phyloP scores from a whole-genome alignment of 2,329 filamentous ascomycete species.

The Tolypocladium album region DNA sequence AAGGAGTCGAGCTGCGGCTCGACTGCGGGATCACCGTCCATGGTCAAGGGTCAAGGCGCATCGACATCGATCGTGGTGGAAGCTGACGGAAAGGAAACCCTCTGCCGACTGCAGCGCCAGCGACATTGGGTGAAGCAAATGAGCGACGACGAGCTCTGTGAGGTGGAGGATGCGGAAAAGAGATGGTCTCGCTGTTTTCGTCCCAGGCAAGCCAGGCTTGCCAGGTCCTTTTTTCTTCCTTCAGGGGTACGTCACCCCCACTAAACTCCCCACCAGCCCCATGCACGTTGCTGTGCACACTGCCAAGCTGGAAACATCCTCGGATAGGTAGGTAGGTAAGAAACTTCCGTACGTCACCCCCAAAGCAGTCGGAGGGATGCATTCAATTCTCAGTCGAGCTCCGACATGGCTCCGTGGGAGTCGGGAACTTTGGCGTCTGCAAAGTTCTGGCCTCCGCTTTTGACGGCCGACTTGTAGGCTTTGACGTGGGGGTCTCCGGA shows the following conservation, averaged over 20 bases:
- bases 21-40: constrained; percentile 66
- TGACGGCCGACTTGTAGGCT: not conserved
- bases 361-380: no score
- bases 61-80: constrained; percentile 1
- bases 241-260: constrained; percentile 1
- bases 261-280: not conserved
- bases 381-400: no score
- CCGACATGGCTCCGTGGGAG: no score
- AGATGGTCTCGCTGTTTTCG: no score
- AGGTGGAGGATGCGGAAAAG: constrained; percentile 1
- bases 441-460: no score
- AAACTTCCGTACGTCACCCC: no score
- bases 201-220: no score
- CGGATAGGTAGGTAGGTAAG: no score
- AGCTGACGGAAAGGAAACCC: not conserved
- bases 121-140: not conserved
- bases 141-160: not conserved
- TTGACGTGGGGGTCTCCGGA: no score
- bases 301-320: not conserved
- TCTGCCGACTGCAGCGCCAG: not conserved
- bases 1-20: constrained; percentile 71
- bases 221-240: not conserved
- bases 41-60: constrained; percentile 24
- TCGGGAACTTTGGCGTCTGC: no score
- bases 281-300: not conserved